These are phyloP conservation scores for Alliaria petiolata DNA, from an alignment of 345 rosid species.

Conservation along the genomic window DNA sequence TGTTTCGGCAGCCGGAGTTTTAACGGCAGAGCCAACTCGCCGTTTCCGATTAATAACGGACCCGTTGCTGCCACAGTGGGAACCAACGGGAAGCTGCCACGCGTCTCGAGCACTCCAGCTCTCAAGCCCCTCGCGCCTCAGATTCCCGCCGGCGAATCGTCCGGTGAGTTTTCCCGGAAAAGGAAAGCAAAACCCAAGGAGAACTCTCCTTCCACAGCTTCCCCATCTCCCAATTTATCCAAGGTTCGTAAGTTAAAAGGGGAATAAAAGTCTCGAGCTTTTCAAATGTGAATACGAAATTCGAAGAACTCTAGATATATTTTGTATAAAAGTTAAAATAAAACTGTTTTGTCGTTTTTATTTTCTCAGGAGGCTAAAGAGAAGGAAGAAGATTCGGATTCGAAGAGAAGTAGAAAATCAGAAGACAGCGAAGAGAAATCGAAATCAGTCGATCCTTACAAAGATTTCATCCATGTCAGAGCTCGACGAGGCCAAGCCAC, in stretches of 20 bases:
- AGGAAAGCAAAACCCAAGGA: constrained; percentile 56
- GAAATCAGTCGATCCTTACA: constrained; percentile 48
- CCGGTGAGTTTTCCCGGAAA: constrained; percentile 52
- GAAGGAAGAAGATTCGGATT: constrained; percentile 34
- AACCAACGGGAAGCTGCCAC: constrained; percentile 41
- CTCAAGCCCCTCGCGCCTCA: constrained; percentile 31
- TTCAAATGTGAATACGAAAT: background rate
- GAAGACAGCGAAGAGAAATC: constrained; percentile 33
- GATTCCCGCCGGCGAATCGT: constrained; percentile 14
- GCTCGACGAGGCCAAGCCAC: constrained; percentile 97
- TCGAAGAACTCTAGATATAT: background rate
- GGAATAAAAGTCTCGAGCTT: background rate
- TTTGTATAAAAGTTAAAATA: too few relatives aligned
- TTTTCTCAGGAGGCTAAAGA: constrained; percentile 36
- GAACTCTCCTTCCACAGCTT: constrained; percentile 22
- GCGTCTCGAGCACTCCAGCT: constrained; percentile 64
- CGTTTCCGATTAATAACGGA: constrained; percentile 18
- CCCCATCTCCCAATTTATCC: background rate
- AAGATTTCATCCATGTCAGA: constrained; percentile 84
- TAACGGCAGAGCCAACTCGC: constrained; percentile 46
- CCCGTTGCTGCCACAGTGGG: constrained; percentile 8
- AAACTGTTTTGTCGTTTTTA: background rate
- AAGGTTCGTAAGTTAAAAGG: constrained; percentile 39
- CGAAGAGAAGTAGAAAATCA: constrained; percentile 33
- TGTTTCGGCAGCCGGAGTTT: constrained; percentile 71